Conservation (phyloP, 2,329 filamentous ascomycete genomes). For the Talaromyces sp. region DNA sequence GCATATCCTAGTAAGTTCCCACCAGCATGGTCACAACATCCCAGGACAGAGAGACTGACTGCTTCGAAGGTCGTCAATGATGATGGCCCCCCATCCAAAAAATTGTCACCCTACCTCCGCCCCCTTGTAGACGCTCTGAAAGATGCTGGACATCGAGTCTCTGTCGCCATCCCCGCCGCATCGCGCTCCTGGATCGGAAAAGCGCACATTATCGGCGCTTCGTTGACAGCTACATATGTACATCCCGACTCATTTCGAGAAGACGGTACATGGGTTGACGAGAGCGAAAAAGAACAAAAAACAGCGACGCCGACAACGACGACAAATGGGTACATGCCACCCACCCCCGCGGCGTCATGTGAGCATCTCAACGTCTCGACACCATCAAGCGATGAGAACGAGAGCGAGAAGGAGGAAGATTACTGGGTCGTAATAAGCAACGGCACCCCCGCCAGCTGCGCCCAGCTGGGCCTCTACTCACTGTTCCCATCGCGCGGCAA, state of each 20-base stretch:
- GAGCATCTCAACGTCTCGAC: constrained; percentile 10
- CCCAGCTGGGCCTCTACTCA: constrained; percentile 73
- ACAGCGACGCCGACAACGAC: neutral
- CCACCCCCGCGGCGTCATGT: constrained; percentile 10
- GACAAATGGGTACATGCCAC: constrained; percentile 1
- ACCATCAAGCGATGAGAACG: neutral
- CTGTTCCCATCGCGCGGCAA: constrained; percentile 66
- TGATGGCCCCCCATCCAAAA: constrained; percentile 69
- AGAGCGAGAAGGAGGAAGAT: neutral
- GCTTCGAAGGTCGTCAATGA: constrained; percentile 56
- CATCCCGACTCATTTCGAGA: constrained; percentile 55
- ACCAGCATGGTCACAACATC: neutral
- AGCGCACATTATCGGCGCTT: constrained; percentile 86
- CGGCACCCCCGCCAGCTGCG: constrained; percentile 71
- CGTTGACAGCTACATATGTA: constrained; percentile 76
- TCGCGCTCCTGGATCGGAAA: constrained; percentile 96
- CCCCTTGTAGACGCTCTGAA: constrained; percentile 67
- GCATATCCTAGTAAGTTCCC: constrained; percentile 17
- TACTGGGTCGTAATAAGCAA: constrained; percentile 71
- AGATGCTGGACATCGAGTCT: constrained; percentile 72
- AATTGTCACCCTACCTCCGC: constrained; percentile 72
- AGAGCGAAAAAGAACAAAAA: neutral
- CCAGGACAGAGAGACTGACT: neutral
- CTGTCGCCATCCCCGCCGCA: constrained; percentile 79
- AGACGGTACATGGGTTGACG: constrained; percentile 52